Evolutionary conservation across 352 stramenopile species (phyloP).

Genomic region (Globisporangium irregulare): DNA sequence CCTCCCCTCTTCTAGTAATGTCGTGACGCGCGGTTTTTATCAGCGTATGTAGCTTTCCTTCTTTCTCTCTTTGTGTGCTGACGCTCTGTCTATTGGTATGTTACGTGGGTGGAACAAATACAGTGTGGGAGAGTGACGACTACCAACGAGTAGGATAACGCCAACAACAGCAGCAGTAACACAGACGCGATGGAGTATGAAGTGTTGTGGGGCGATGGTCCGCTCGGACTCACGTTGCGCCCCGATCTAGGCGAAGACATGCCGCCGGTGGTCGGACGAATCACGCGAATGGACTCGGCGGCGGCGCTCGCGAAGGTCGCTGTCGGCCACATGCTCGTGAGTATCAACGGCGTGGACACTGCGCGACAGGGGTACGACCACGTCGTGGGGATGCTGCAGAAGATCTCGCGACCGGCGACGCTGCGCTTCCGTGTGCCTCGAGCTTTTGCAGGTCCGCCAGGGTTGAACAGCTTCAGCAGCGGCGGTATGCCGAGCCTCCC

Average conservation of each 20-base stretch:
- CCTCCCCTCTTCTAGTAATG: neutral
- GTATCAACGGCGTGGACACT: constrained; percentile 85
- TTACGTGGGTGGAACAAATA: neutral
- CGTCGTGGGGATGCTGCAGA: constrained; percentile 81
- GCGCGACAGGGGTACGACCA: constrained; percentile 83
- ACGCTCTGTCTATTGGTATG: neutral
- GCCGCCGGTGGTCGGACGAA: constrained; percentile 82
- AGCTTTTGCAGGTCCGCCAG: constrained; percentile 21
- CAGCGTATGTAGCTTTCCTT: neutral
- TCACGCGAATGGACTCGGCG: constrained; percentile 83
- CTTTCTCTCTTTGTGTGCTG: neutral
- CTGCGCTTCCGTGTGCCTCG: constrained; percentile 82
- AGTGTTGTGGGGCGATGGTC: constrained; percentile 80
- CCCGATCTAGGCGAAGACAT: constrained; percentile 85
- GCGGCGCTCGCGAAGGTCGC: constrained; percentile 76
- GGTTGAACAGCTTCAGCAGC: constrained; percentile 7
- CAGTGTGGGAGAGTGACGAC: neutral
- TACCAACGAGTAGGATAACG: neutral
- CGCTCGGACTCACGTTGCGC: constrained; percentile 76
- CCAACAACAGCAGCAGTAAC: neutral
- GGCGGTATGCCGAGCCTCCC: constrained; percentile 22
- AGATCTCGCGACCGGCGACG: constrained; percentile 72
- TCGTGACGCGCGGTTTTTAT: neutral
- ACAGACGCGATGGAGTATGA: constrained; percentile 77
- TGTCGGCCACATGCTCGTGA: constrained; percentile 87